phyloP scores from a whole-genome alignment of 108 stramenopile species.

The Epithemia pelagica region DNA sequence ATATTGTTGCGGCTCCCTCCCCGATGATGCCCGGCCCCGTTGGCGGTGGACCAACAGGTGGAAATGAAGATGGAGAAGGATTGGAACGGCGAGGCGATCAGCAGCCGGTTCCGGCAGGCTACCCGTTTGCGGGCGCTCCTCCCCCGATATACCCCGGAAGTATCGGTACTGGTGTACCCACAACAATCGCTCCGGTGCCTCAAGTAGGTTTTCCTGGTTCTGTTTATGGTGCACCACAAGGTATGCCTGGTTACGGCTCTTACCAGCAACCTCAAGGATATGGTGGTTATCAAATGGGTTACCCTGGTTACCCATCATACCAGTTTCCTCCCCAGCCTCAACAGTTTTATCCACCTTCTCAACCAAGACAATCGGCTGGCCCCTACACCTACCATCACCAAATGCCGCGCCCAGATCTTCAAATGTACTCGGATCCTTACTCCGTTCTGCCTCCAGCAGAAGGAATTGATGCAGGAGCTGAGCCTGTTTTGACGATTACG shows the following conservation, averaged over 20 bases:
- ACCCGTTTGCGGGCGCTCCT: not conserved
- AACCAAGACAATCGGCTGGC: not conserved
- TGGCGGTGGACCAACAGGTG: not conserved
- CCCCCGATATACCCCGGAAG: not conserved
- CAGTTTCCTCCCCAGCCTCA: not conserved
- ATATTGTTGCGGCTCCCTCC: constrained; percentile 19
- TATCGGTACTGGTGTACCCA: not conserved
- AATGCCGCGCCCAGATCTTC: not conserved
- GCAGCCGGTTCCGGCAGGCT: not conserved
- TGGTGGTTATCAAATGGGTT: not conserved
- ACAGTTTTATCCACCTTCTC: constrained; percentile 1
- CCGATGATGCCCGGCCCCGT: constrained; percentile 29
- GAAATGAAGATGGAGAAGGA: constrained; percentile 3
- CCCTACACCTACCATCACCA: not conserved
- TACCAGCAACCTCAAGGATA: not conserved
- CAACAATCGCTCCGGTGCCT: not conserved
- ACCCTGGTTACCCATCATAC: not conserved
- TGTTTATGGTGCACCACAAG: not conserved
- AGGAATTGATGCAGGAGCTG: constrained; percentile 54
- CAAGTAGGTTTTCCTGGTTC: not conserved
- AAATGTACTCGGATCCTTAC: not conserved
- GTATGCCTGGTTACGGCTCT: not conserved
- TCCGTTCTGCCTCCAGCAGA: constrained; percentile 1
- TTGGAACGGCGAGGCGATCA: constrained; percentile 2
- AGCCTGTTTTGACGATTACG: constrained; percentile 66